Percentiles rank a stretch among this genome's conserved stretches.
These are phyloP conservation scores for Orbilia blumenaviensis DNA, from an alignment of 2,329 filamentous ascomycete species.

Conservation along the genomic window DNA sequence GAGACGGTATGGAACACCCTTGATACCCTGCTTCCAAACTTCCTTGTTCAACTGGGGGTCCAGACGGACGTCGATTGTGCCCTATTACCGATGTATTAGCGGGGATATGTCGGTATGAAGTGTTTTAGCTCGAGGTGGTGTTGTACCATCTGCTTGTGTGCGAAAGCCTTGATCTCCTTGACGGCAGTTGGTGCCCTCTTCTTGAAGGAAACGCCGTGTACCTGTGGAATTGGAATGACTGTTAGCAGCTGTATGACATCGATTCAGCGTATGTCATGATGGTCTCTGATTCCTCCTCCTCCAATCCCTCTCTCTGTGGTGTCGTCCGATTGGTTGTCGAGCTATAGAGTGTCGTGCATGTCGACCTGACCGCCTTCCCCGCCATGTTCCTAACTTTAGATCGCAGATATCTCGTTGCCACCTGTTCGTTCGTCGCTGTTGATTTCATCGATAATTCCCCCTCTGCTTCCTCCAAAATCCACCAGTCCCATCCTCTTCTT, in stretches of 20 bases:
- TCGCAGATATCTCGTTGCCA: background rate
- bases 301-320: background rate
- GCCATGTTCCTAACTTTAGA: background rate
- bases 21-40: slow-evolving; percentile 99
- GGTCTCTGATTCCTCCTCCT: slow-evolving; percentile 57
- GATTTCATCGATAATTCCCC: too few species aligned
- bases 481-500: background rate
- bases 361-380: background rate
- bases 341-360: background rate
- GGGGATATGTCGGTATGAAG: background rate
- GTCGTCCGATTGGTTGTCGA: background rate
- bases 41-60: slow-evolving; percentile 99
- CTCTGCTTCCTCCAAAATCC: background rate
- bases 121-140: slow-evolving; percentile 18
- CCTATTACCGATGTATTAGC: slow-evolving; percentile 66
- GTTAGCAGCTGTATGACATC: slow-evolving; percentile 25
- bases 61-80: slow-evolving; percentile 94
- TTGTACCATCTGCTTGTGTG: slow-evolving; percentile 93
- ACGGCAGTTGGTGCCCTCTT: slow-evolving; percentile 98
- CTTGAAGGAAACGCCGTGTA: slow-evolving; percentile 99
- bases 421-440: background rate
- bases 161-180: slow-evolving; percentile 99
- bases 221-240: slow-evolving; percentile 66
- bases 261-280: slow-evolving; percentile 55
- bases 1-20: slow-evolving; percentile 97